Percentiles rank a stretch among this genome's conserved stretches.
These are phyloP conservation scores for Xylaria scruposa DNA, from an alignment of 495 filamentous ascomycete genomes.

Conservation along the genomic window DNA sequence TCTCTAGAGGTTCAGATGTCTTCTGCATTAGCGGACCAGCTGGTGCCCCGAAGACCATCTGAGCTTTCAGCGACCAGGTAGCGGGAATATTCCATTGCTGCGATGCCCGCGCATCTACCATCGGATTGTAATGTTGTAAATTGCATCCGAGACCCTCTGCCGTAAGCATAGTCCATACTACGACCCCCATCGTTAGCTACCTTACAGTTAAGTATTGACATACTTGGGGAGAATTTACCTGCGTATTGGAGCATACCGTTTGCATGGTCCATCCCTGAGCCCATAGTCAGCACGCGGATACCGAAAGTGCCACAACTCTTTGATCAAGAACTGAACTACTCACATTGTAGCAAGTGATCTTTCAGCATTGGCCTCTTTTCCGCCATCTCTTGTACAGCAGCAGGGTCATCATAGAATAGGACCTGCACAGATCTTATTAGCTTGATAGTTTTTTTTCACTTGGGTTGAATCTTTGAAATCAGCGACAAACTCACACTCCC, in stretches of 20 bases:
- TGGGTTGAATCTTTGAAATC: not conserved
- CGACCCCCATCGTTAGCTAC: not conserved
- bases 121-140: conserved; percentile 1
- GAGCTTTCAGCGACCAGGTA: not conserved
- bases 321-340: not conserved
- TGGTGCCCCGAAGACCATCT: conserved; percentile 7
- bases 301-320: not conserved
- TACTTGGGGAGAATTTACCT: not conserved
- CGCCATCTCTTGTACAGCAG: not conserved
- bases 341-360: not conserved
- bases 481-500: not conserved
- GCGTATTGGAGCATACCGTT: not conserved
- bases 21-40: not conserved
- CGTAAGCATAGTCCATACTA: not conserved
- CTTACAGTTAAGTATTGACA: not conserved
- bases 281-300: not conserved
- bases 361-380: not conserved
- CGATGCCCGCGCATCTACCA: not conserved
- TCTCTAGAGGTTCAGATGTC: not conserved
- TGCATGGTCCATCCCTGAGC: not conserved
- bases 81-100: not conserved
- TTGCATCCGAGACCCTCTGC: conserved; percentile 1
- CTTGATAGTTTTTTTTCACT: not conserved
- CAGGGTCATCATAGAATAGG: not conserved
- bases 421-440: not conserved